Evolutionary conservation across 1,139 yeast species (phyloP), one percentile per base, ranked within the genome.

Genomic region (Kluyveromyces sp.): DNA sequence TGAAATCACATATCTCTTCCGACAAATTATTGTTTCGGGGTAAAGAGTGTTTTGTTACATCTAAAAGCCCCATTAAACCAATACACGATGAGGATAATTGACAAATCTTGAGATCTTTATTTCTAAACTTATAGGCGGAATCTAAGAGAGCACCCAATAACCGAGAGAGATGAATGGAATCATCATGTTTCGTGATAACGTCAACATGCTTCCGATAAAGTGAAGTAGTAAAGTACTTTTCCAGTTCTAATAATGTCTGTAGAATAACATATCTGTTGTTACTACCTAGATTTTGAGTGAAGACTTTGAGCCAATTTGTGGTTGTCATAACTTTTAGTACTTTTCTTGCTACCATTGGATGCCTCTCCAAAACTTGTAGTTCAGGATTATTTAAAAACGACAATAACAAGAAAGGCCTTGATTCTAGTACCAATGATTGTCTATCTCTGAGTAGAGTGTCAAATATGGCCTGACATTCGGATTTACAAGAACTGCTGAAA

Each of bases 61-160:
- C 97, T 15, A 88, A 60, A 0, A 90, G 81, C 0, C 98, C 98
- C 46, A 92, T 71, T 36, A 80, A 65, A 1, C 96, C 83, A 15
- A 92, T 68, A 35, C 88, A 84, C 51, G 75, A 74, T 0, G 95
- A 79, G 58, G 94, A 79, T 41, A 76, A 71, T 30, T 62, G 61
- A 3, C 88, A 71, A 5, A 88, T 73, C 4, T 70, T 71, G 3
- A 73, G 69, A 47, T 75, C 72, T 15, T 66, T 68, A 27, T 67
- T 70, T 50, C 77, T 73, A 61, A 79, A 85, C 50, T 75, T 77
- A 39, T 78, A 74, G 1, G 86, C 72, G 0, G 83, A 75, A 49
- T 79, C 79, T 39, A 87, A 66, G 5, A 88, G 62, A 0, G 81
- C 71, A 8, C 79, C 70, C 6, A 82, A 63, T n/a, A 83, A 63